Percentiles rank a stretch among this genome's conserved stretches.
phyloP scores from a whole-genome alignment of 2,329 filamentous ascomycete species.

The Fusarium irregulare region DNA sequence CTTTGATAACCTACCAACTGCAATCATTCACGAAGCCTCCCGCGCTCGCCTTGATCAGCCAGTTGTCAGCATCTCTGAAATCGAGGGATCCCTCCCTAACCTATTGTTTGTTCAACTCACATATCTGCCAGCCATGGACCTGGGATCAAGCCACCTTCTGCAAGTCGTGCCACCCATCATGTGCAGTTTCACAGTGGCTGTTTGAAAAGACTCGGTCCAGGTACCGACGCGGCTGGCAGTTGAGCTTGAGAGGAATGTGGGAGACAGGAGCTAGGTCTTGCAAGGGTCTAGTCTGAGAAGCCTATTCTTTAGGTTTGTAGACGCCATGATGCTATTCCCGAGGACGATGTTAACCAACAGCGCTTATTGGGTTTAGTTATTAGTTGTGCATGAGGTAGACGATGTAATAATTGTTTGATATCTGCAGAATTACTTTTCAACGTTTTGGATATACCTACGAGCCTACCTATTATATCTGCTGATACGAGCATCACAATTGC shows the following conservation, averaged over 20 bases:
- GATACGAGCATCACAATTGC: neutral
- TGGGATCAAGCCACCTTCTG: neutral
- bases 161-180: neutral
- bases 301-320: neutral
- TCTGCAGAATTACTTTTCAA: slow-evolving; percentile 25
- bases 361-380: neutral
- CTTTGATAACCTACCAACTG: slow-evolving; percentile 4
- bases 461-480: neutral
- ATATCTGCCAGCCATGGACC: neutral
- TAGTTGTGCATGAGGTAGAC: neutral
- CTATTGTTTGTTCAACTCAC: neutral
- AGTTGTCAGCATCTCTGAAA: neutral
- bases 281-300: slow-evolving; percentile 30
- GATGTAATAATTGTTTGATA: neutral
- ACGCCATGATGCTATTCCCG: slow-evolving; percentile 20
- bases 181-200: slow-evolving; percentile 1
- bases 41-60: neutral
- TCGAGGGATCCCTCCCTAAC: neutral
- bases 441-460: neutral
- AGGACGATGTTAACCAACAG: neutral
- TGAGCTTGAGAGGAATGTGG: slow-evolving; percentile 37
- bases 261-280: slow-evolving; percentile 37
- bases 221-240: slow-evolving; percentile 35
- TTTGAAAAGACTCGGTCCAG: slow-evolving; percentile 12
- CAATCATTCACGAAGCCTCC: slow-evolving; percentile 20